Evolutionary conservation across 2,329 filamentous ascomycete genomes (phyloP), one percentile per base, ranked within the genome.

Genomic region (Botrytis hyacinthi): DNA sequence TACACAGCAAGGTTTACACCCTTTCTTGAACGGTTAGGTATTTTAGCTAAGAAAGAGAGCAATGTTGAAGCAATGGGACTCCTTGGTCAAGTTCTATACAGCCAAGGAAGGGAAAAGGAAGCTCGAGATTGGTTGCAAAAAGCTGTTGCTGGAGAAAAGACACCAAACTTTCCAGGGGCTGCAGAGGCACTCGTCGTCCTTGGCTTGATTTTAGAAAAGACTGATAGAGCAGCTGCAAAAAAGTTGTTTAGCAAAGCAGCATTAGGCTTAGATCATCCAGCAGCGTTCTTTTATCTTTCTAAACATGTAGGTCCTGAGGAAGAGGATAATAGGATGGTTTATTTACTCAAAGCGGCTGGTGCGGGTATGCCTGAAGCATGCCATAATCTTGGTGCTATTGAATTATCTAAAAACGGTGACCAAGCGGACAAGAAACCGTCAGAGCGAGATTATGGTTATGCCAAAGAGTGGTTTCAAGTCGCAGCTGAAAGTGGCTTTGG

Each of bases 251-350:
- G 78, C 46, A 79, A 75, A 72, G 80, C 79, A 16, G 80, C 80
- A 5, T 32, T 80, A 4, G 78, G 80, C 57, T 66, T 79, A 7
- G 78, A 81, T 74, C 76, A 81, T 9, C 77, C 80, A 2, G 29
- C 60, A 10, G 80, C 75, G 9, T 81, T 80, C 70, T 81, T 79
- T 71, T 77, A 79, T 46, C 76, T 81, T n/a, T 78, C 80, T 4
- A 69, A 78, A 32, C 44, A 78, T 2, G 51, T 77, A 59, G 70
- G 73, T 29, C 48, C 74, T 14, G 75, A 72, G 0, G 78, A 78
- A 10, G n/a, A 63, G 18, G 68, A 75, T 14, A 74, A 79, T 40
- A 40, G 48, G 20, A 70, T 78, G 51, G 68, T 76, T 0, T 81
- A 80, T 72, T 46, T 81, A 16, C 63, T 79, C 3, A 80, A 81